Conservation (phyloP, 164 flowering plant genomes). For the Cinnamomum micranthum region DNA sequence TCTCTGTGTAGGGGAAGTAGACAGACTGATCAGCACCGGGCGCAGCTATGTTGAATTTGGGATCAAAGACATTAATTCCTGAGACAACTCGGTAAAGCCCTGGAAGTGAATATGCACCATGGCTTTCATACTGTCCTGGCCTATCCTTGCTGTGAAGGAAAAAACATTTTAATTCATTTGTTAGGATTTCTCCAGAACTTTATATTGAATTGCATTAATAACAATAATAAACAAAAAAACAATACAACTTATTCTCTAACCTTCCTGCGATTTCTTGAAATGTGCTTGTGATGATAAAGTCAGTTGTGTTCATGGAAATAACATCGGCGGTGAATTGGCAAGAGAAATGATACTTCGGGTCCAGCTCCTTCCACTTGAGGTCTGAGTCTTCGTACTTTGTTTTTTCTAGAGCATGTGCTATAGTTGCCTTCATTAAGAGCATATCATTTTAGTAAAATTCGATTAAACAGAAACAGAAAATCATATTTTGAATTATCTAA, state of each 20-base stretch:
- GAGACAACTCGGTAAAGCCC: conserved; percentile 82
- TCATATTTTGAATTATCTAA: neutral
- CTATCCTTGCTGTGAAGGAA: conserved; percentile 57
- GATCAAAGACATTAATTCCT: conserved; percentile 89
- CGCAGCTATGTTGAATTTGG: conserved; percentile 92
- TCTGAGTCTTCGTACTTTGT: conserved; percentile 97
- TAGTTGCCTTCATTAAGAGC: conserved; percentile 56
- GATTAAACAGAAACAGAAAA: neutral
- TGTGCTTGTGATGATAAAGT: conserved; percentile 96
- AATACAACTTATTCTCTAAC: conserved; percentile 22
- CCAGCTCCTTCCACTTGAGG: conserved; percentile 75
- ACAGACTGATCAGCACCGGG: conserved; percentile 95
- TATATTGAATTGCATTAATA: neutral
- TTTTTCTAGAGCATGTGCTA: conserved; percentile 98
- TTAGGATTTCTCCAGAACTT: neutral
- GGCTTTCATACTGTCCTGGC: conserved; percentile 96
- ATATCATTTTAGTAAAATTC: neutral
- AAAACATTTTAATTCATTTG: neutral
- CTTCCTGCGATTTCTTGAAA: conserved; percentile 98
- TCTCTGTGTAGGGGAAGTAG: conserved; percentile 74
- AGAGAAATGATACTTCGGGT: conserved; percentile 84
- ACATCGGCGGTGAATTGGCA: conserved; percentile 94
- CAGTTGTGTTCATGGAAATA: conserved; percentile 85
- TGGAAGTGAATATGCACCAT: conserved; percentile 77
- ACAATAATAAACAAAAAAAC: too few relatives aligned